A percentile compares a stretch with the other conserved stretches of the same genome.
Conservation (phyloP, 805 yeast species). For the Lipomyces yamadae region DNA sequence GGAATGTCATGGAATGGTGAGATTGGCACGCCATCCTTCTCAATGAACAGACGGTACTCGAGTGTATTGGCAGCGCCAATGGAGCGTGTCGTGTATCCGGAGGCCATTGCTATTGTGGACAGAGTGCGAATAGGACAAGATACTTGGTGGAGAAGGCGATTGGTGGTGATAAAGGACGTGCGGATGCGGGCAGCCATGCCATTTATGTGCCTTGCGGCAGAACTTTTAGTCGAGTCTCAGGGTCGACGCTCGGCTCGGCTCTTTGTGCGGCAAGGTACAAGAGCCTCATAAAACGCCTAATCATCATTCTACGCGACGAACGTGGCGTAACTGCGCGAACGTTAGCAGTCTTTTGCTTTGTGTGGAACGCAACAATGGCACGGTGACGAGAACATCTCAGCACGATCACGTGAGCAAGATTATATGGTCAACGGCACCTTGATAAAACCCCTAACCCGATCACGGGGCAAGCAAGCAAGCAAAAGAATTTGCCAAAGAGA, state of each 20-base stretch:
- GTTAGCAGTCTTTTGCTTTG: no score
- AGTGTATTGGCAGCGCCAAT: slow-evolving; percentile 94
- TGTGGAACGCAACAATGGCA: neutral
- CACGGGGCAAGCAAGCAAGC: neutral
- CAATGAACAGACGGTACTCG: slow-evolving; percentile 89
- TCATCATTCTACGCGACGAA: neutral
- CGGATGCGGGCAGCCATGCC: slow-evolving; percentile 1
- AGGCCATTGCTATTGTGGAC: slow-evolving; percentile 15
- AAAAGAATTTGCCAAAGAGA: neutral
- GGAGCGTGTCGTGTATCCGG: slow-evolving; percentile 82
- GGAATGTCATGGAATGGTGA: slow-evolving; percentile 96
- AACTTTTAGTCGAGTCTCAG: neutral
- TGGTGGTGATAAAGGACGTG: neutral
- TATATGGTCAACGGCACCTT: no score
- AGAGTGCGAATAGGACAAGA: neutral
- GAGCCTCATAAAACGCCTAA: neutral
- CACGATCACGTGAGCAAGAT: neutral
- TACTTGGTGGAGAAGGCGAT: neutral
- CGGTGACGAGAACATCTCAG: neutral
- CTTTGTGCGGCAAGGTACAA: neutral
- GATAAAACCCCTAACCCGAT: neutral
- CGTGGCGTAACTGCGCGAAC: neutral
- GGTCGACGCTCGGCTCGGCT: neutral
- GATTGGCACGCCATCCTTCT: slow-evolving; percentile 90
- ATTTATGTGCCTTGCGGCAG: neutral